Evolutionary conservation across 345 rosid species (phyloP).

Genomic region (Turritis glabra): DNA sequence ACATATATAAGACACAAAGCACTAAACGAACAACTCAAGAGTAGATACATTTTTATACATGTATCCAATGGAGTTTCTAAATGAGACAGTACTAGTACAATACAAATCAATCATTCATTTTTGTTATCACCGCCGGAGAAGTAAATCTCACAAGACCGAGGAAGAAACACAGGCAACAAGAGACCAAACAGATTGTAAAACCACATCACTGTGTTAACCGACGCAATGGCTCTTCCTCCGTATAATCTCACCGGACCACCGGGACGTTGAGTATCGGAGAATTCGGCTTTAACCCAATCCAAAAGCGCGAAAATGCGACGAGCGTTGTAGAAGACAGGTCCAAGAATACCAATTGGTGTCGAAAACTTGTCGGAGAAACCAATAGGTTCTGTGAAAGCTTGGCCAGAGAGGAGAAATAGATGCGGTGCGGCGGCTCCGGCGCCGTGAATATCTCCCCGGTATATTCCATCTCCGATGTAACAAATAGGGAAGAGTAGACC

Average conservation of each 20-base stretch:
- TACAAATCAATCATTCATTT: conserved; percentile 16
- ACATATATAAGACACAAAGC: not conserved
- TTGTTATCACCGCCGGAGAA: conserved; percentile 44
- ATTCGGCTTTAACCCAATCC: conserved; percentile 67
- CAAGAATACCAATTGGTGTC: conserved; percentile 64
- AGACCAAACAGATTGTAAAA: conserved; percentile 81
- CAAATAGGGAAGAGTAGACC: conserved; percentile 61
- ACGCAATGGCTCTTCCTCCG: conserved; percentile 65
- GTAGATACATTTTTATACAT: not conserved
- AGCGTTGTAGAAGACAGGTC: conserved; percentile 76
- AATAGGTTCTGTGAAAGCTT: conserved; percentile 82
- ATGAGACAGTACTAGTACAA: not conserved
- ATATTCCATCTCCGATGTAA: conserved; percentile 69
- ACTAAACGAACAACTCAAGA: not conserved
- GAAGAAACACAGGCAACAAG: conserved; percentile 80
- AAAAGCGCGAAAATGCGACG: conserved; percentile 59
- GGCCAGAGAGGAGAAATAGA: conserved; percentile 69
- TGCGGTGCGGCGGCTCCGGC: conserved; percentile 74
- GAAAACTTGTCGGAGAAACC: conserved; percentile 65
- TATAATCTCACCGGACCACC: conserved; percentile 47
- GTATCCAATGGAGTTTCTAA: not conserved
- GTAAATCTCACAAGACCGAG: conserved; percentile 67
- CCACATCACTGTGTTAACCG: conserved; percentile 72
- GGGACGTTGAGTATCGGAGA: conserved; percentile 38
- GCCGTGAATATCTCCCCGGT: conserved; percentile 67